phyloP scores from a whole-genome alignment of 2,329 filamentous ascomycete genomes.

The Penicillium sp. region DNA sequence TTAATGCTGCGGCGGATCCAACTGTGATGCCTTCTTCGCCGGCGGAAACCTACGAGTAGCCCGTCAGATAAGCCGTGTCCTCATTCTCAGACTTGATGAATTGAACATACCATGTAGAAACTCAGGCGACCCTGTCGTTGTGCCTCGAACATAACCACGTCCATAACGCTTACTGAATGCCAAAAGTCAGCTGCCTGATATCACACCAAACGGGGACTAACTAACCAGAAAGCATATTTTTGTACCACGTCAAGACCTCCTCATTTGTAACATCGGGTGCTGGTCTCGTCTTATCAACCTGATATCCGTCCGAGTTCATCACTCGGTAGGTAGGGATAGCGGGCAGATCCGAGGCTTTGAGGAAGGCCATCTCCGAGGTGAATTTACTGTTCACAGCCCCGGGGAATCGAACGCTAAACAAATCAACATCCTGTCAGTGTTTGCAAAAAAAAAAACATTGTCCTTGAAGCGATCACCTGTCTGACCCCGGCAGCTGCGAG shows the following conservation, averaged over 20 bases:
- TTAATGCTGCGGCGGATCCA: constrained; percentile 78
- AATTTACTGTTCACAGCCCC: constrained; percentile 96
- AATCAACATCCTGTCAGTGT: constrained; percentile 8
- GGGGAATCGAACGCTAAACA: constrained; percentile 66
- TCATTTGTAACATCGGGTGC: constrained; percentile 62
- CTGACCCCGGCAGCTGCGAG: constrained; percentile 58
- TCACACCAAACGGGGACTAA: not conserved
- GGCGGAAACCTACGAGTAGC: constrained; percentile 60
- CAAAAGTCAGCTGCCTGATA: constrained; percentile 12
- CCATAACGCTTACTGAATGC: constrained; percentile 72
- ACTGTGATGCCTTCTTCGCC: constrained; percentile 94
- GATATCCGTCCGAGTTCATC: constrained; percentile 80
- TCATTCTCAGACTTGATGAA: fast-evolving
- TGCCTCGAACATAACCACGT: constrained; percentile 96
- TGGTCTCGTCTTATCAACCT: constrained; percentile 70
- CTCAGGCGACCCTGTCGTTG: constrained; percentile 89
- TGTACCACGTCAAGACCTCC: constrained; percentile 61
- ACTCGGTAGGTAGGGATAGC: constrained; percentile 89
- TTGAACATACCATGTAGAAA: constrained; percentile 81
- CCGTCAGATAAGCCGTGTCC: not conserved
- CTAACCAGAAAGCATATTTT: constrained; percentile 60
- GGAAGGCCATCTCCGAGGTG: constrained; percentile 74
- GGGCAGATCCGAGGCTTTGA: constrained; percentile 66
- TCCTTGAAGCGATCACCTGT: constrained; percentile 45
- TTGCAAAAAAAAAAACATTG: not conserved